Conservation (phyloP, 2,329 filamentous ascomycete genomes). For the Penicillium sp. region DNA sequence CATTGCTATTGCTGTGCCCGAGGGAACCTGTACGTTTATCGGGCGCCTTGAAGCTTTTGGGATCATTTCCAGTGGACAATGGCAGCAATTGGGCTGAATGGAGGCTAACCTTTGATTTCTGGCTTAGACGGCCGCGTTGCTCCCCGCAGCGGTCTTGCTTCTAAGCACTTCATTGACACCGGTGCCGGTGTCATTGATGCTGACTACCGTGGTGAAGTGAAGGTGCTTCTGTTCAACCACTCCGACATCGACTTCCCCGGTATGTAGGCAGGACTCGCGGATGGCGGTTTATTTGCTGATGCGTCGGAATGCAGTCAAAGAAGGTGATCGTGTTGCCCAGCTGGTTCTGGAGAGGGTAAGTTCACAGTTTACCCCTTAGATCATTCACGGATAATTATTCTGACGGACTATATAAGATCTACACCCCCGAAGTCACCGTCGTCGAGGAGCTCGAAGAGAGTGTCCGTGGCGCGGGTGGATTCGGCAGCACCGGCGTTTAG, state of each 20-base stretch:
- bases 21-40: slow-evolving; percentile 75
- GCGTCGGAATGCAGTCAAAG: slow-evolving; percentile 54
- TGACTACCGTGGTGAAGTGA: slow-evolving; percentile 91
- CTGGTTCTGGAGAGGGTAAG: slow-evolving; percentile 78
- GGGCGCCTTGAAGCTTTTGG: background rate
- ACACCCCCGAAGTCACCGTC: slow-evolving; percentile 87
- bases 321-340: slow-evolving; percentile 90
- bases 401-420: slow-evolving; percentile 59
- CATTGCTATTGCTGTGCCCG: slow-evolving; percentile 85
- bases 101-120: slow-evolving; percentile 1
- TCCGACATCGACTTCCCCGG: slow-evolving; percentile 71
- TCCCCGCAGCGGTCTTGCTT: slow-evolving; percentile 83
- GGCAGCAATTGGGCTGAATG: background rate
- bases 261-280: slow-evolving; percentile 14
- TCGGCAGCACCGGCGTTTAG: slow-evolving; percentile 74
- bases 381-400: background rate
- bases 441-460: slow-evolving; percentile 87
- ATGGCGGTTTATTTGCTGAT: background rate
- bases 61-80: background rate
- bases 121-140: slow-evolving; percentile 77
- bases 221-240: slow-evolving; percentile 94
- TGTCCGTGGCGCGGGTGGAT: slow-evolving; percentile 84
- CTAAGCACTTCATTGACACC: slow-evolving; percentile 94
- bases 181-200: slow-evolving; percentile 97
- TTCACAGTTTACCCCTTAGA: slow-evolving; percentile 1